These are phyloP conservation scores for Botrytis pseudocinerea DNA, from an alignment of 2,329 filamentous ascomycete genomes.

Conservation along the genomic window DNA sequence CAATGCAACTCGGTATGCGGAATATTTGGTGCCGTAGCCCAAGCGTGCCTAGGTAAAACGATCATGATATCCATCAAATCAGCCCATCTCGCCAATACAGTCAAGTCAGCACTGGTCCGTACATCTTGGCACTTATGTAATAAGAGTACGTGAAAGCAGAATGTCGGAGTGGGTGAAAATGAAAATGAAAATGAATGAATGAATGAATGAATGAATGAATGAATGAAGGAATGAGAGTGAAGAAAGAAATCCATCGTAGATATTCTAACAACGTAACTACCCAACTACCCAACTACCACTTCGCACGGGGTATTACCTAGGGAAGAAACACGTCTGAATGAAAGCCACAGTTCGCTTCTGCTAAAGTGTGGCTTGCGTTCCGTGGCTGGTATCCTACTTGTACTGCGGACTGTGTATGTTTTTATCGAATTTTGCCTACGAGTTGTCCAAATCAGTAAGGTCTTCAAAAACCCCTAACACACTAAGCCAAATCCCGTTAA, in stretches of 20 bases:
- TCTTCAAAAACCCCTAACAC: background rate
- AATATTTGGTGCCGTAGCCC: background rate
- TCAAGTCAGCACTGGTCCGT: background rate
- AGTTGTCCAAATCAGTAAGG: background rate
- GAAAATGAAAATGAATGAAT: background rate
- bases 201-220: background rate
- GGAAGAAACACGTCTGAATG: background rate
- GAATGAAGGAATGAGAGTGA: no score
- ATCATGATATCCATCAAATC: background rate
- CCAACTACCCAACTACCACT: no score
- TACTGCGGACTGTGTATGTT: no score
- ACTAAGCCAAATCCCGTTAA: constrained; percentile 17
- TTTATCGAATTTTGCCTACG: background rate
- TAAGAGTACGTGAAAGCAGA: background rate
- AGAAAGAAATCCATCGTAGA: background rate
- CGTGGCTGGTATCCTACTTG: background rate
- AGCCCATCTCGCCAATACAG: background rate
- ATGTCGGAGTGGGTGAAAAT: no score
- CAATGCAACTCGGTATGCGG: background rate
- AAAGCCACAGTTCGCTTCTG: background rate
- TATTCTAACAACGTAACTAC: no score
- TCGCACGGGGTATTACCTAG: no score
- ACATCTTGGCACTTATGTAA: background rate
- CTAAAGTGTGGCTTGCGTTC: background rate
- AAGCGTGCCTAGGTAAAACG: background rate